These are phyloP conservation scores for Macadamia tetraphylla DNA, from an alignment of 164 flowering plant species.

Conservation along the genomic window DNA sequence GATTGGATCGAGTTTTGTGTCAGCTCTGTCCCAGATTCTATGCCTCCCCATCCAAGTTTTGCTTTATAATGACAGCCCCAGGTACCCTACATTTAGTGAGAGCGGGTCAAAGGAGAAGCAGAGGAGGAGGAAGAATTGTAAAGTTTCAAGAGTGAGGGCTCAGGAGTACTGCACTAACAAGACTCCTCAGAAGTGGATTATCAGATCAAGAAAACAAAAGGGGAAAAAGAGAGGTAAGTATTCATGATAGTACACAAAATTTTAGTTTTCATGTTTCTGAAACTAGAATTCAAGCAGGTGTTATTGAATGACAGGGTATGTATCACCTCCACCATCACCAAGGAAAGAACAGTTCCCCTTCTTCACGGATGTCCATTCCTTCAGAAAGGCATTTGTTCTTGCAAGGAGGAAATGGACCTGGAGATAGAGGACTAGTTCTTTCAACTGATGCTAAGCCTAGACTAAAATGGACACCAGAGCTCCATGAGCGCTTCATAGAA, in stretches of 20 bases:
- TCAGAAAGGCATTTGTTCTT: slow-evolving; percentile 66
- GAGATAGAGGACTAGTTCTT: slow-evolving; percentile 88
- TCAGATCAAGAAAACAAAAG: slow-evolving; percentile 3
- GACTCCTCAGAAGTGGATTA: slow-evolving; percentile 11
- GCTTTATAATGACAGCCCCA: slow-evolving; percentile 42
- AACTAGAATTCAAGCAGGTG: neutral
- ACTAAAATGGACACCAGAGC: slow-evolving; percentile 92
- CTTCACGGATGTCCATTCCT: slow-evolving; percentile 49
- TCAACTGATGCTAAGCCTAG: slow-evolving; percentile 98
- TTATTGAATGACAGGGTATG: slow-evolving; percentile 34
- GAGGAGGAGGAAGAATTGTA: slow-evolving; percentile 1
- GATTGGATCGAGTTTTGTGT: slow-evolving; percentile 36
- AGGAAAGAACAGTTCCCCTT: slow-evolving; percentile 47
- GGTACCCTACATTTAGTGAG: slow-evolving; percentile 21
- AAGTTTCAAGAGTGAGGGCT: neutral
- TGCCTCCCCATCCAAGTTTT: slow-evolving; percentile 21
- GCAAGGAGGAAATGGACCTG: slow-evolving; percentile 57
- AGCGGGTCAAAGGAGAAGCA: slow-evolving; percentile 21
- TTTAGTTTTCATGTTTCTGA: slow-evolving; percentile 10
- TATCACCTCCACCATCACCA: slow-evolving; percentile 55
- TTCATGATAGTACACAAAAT: neutral
- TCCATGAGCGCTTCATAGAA: slow-evolving; percentile 81
- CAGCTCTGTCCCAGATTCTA: slow-evolving; percentile 49
- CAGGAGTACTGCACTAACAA: neutral
- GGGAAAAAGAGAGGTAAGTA: slow-evolving; percentile 17